phyloP scores from a whole-genome alignment of 2,329 filamentous ascomycete species.

The Colletotrichum sp. region DNA sequence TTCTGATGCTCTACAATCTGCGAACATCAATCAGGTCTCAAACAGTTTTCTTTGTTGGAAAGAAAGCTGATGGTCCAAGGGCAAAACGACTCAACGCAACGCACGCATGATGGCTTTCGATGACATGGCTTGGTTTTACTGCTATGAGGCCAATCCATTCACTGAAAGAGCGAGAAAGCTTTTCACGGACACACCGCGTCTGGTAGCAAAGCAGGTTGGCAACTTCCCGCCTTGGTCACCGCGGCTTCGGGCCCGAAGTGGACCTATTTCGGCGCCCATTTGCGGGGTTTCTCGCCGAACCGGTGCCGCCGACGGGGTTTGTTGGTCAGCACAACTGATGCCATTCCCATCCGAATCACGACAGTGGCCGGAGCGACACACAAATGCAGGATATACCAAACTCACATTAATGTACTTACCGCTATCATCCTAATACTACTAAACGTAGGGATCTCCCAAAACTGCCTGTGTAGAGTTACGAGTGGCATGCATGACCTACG shows the following conservation, averaged over 20 bases:
- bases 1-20: neutral
- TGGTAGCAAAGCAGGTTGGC: neutral
- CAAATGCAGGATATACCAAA: accelerated
- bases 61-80: neutral
- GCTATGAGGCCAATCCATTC: neutral
- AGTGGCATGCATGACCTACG: neutral
- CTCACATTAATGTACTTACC: accelerated
- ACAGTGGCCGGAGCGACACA: neutral
- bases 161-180: neutral
- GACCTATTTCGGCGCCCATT: neutral
- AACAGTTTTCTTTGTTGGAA: neutral
- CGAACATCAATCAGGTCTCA: neutral
- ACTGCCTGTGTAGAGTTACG: neutral
- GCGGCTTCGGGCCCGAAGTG: neutral
- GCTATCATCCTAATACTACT: neutral
- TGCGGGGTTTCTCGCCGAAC: neutral
- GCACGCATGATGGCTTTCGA: neutral
- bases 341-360: neutral
- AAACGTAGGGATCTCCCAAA: neutral
- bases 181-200: neutral
- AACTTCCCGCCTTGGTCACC: neutral
- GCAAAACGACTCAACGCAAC: neutral
- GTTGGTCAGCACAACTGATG: neutral
- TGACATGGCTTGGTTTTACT: neutral
- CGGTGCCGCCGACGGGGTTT: slow-evolving; percentile 14